Percentiles rank a stretch among this genome's conserved stretches.
These are phyloP conservation scores for Blastobotrys proliferans DNA, from an alignment of 1,139 yeast genomes.

Conservation along the genomic window DNA sequence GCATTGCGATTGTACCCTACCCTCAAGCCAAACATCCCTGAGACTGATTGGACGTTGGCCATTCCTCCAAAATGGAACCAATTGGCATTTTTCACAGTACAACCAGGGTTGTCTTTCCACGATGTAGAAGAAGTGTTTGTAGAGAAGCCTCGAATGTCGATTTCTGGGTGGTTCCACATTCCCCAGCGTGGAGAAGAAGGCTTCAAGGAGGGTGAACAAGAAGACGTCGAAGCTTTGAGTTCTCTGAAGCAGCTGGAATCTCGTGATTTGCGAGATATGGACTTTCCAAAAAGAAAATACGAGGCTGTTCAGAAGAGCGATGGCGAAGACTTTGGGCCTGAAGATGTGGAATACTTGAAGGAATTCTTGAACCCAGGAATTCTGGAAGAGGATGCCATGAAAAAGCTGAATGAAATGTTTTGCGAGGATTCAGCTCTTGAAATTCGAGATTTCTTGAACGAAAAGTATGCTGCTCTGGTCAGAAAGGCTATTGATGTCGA, in stretches of 20 bases:
- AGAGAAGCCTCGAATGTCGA: constrained; percentile 82
- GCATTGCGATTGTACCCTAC: constrained; percentile 84
- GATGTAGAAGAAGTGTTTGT: constrained; percentile 96
- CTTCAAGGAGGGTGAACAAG: constrained; percentile 69
- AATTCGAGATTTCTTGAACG: constrained; percentile 57
- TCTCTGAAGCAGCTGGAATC: constrained; percentile 79
- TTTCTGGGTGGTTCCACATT: constrained; percentile 98
- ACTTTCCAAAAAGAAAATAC: constrained; percentile 58
- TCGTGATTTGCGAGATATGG: constrained; percentile 72
- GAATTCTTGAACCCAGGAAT: constrained; percentile 55
- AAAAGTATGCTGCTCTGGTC: constrained; percentile 48
- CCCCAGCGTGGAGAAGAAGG: constrained; percentile 94
- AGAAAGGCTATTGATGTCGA: constrained; percentile 42
- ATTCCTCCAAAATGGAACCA: constrained; percentile 93
- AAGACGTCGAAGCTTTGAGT: constrained; percentile 66
- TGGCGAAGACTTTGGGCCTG: constrained; percentile 15
- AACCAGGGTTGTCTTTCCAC: constrained; percentile 94
- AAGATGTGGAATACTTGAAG: constrained; percentile 27
- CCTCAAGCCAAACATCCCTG: constrained; percentile 83
- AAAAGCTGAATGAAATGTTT: constrained; percentile 49
- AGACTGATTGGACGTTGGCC: constrained; percentile 63
- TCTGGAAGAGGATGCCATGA: constrained; percentile 43
- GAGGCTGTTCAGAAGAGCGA: constrained; percentile 23
- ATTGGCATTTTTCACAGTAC: constrained; percentile 91
- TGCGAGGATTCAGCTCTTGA: constrained; percentile 67